These are phyloP conservation scores for Sporothrix globosa DNA, from an alignment of 2,329 filamentous ascomycete species.

Conservation along the genomic window DNA sequence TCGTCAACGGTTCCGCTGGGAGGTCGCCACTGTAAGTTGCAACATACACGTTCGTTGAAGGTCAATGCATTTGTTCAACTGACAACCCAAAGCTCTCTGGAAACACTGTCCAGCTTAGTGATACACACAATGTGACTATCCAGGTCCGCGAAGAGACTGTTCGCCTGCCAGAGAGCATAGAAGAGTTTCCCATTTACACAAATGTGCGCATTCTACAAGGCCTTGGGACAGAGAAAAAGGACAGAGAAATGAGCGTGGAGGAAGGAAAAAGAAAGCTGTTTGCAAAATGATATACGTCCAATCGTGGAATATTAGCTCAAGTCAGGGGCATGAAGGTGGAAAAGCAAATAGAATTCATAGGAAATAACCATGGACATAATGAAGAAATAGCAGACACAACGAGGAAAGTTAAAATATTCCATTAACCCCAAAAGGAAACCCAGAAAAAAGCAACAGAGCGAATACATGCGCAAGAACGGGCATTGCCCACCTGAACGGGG, in stretches of 20 bases:
- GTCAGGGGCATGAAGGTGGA: neutral
- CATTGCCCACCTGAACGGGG: neutral
- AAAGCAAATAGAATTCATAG: neutral
- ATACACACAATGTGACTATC: neutral
- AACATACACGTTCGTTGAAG: neutral
- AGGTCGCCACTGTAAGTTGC: constrained; percentile 13
- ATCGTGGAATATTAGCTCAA: too few species aligned
- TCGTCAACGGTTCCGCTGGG: constrained; percentile 5
- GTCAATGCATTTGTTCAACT: neutral
- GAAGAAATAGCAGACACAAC: neutral
- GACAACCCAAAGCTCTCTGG: neutral
- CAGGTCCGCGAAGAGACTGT: constrained; percentile 9
- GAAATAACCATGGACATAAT: neutral
- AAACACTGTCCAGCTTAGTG: neutral
- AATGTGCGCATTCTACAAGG: neutral
- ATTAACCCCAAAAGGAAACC: neutral
- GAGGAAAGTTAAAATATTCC: too few species aligned
- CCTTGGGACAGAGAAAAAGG: constrained; percentile 7
- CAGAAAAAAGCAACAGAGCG: neutral
- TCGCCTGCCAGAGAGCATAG: neutral
- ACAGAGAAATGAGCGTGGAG: neutral
- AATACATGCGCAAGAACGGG: neutral
- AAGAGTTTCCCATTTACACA: constrained; percentile 8
- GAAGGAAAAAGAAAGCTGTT: neutral
- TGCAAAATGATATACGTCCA: neutral